phyloP scores from a whole-genome alignment of 1,139 yeast genomes.

The Diutina catenulata region DNA sequence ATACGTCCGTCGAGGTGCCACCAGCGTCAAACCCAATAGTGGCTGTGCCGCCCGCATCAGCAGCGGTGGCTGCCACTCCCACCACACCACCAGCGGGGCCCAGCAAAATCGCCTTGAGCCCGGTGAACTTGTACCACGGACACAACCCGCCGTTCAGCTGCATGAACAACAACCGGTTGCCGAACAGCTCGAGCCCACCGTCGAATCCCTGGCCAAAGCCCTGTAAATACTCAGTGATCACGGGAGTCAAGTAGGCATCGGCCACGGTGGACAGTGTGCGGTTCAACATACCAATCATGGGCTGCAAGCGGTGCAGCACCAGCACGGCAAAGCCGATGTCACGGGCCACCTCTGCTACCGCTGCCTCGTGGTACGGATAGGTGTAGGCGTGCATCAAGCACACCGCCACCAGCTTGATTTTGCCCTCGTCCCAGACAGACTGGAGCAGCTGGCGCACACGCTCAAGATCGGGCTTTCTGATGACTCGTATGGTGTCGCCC shows the following conservation, averaged over 20 bases:
- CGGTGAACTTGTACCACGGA: conserved; percentile 35
- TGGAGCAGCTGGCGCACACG: conserved; percentile 15
- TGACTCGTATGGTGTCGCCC: conserved; percentile 25
- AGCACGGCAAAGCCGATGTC: conserved; percentile 37
- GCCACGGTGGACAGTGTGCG: conserved; percentile 66
- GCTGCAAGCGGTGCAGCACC: conserved; percentile 52
- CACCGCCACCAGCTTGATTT: conserved; percentile 24
- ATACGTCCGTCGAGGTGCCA: conserved; percentile 49
- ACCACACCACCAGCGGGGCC: conserved; percentile 58
- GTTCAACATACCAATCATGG: conserved; percentile 63
- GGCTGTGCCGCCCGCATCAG: conserved; percentile 28
- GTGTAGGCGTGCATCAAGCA: conserved; percentile 30
- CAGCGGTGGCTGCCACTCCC: conserved; percentile 40
- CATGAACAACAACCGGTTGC: conserved; percentile 39
- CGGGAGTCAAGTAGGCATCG: conserved; percentile 72
- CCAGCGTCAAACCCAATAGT: conserved; percentile 52
- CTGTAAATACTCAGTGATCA: conserved; percentile 46
- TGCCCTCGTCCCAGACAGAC: conserved; percentile 16
- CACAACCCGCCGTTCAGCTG: conserved; percentile 50
- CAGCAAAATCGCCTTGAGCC: conserved; percentile 38
- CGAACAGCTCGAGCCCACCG: conserved; percentile 26
- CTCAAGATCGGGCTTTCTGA: conserved; percentile 22
- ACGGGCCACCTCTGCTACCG: conserved; percentile 24
- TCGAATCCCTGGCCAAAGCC: conserved; percentile 45
- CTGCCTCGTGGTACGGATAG: conserved; percentile 26